phyloP scores from a whole-genome alignment of 257 asterid species.

The Solanum sejunctum region DNA sequence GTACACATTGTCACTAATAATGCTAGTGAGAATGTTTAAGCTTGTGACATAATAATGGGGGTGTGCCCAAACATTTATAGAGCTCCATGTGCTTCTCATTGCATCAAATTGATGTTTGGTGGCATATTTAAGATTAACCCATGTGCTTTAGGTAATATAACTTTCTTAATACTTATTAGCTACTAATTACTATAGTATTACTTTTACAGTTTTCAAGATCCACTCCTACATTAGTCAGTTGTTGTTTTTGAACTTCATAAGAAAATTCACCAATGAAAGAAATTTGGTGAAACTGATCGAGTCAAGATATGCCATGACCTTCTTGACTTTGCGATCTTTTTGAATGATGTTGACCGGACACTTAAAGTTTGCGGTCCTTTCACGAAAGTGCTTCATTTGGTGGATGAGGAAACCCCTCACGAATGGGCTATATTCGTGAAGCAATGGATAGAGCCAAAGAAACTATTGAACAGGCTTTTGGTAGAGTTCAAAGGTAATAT shows the following conservation, averaged over 20 bases:
- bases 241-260: not conserved
- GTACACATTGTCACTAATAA: not conserved
- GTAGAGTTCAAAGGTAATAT: not conserved
- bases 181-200: not conserved
- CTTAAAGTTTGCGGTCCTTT: not conserved
- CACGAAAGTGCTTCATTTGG: not conserved
- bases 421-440: not conserved
- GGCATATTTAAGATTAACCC: not conserved
- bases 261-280: not conserved
- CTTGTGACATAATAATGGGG: not conserved
- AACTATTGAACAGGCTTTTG: not conserved
- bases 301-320: not conserved
- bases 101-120: not conserved
- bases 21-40: not conserved
- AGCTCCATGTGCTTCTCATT: not conserved
- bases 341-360: not conserved
- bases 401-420: not conserved
- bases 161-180: not conserved
- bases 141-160: not conserved
- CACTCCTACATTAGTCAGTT: not conserved
- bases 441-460: not conserved
- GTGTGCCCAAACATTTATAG: not conserved
- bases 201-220: not conserved
- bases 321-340: not conserved
- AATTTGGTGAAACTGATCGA: not conserved